Base-by-base conservation (phyloP, 306 rosid genomes). In the Cicer pinnatifidum region DNA sequence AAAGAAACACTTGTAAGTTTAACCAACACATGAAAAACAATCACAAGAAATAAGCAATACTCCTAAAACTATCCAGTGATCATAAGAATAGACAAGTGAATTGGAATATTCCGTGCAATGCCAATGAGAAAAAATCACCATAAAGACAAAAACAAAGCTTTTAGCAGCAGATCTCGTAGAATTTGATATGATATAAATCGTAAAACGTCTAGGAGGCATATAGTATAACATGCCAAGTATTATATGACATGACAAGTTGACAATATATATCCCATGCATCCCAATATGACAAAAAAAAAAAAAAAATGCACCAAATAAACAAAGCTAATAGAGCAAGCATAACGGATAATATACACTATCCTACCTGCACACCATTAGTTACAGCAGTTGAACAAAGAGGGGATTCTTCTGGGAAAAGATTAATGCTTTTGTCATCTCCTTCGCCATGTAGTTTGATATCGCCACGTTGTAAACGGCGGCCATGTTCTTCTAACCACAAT, bases 401-500 rank as follows among this genome's bases (percentile, higher is more conserved):
- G 63, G 92, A 41, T 35, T 88, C 88, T 59, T 94, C 95, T 0
- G 98, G 96, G 82, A 89, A 94, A 67, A 84, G 88, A 77, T 83
- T 72, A 61, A 94, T 94, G 80, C 85, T 82, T 72, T 79, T 84
- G 48, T 17, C 57, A 57, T 68, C 60, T 45, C 54, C 75, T 66
- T 78, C 84, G 40, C 84, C 91, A 20, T 74, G 64, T 51, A 94
- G 84, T 84, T 84, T 91, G 84, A 91, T 89, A 47, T 78, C 66
- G 58, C 97, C 92, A 79, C 72, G 73, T 63, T 91, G 89, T 77
- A 93, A 76, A 61, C 95, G 96, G 50, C 87, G 88, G 4, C 78
- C 91, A 46, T 91, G 98, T 77, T 93, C 97, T 87, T 93, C 98
- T 70, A 94, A 77, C 98, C 98, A 94, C 56, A 88, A 82, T 73